Conservation (phyloP, 192 early-diverging fungal species). For the Glomus cerebriforme region DNA sequence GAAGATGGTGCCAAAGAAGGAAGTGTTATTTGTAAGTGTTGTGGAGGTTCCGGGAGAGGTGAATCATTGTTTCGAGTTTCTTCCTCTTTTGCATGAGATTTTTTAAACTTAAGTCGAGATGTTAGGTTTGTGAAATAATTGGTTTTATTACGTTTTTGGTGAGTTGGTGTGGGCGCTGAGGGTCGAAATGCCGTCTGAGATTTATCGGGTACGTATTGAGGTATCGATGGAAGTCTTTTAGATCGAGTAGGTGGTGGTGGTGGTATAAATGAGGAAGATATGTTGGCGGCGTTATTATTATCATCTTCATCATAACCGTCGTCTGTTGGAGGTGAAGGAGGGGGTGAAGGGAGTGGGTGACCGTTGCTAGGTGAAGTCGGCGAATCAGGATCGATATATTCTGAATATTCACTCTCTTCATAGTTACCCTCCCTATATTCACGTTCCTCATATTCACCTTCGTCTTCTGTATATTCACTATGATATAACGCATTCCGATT, state of each 20-base stretch:
- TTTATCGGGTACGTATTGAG: not conserved
- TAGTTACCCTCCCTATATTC: not conserved
- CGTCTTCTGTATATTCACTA: not conserved
- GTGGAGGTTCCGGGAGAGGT: not conserved
- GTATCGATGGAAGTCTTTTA: not conserved
- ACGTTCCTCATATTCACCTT: not conserved
- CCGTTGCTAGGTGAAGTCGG: slow-evolving; percentile 1
- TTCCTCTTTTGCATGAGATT: not conserved
- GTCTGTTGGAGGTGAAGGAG: slow-evolving; percentile 7
- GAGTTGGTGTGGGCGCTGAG: not conserved
- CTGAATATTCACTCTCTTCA: not conserved
- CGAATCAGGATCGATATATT: not conserved
- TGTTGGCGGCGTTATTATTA: not conserved
- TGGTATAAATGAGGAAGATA: not conserved
- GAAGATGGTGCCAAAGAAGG: slow-evolving; percentile 9
- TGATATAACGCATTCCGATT: not conserved
- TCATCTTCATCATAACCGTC: not conserved
- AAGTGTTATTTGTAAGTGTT: not conserved
- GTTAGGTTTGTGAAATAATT: slow-evolving; percentile 6
- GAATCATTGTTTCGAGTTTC: not conserved
- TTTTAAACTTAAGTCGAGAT: not conserved
- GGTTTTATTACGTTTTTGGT: slow-evolving; percentile 9
- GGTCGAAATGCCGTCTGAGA: not conserved
- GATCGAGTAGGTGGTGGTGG: not conserved
- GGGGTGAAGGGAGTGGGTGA: slow-evolving; percentile 5